Evolutionary conservation across 176 grass and related monocot species (phyloP).

Genomic region (Juncus inflexus): DNA sequence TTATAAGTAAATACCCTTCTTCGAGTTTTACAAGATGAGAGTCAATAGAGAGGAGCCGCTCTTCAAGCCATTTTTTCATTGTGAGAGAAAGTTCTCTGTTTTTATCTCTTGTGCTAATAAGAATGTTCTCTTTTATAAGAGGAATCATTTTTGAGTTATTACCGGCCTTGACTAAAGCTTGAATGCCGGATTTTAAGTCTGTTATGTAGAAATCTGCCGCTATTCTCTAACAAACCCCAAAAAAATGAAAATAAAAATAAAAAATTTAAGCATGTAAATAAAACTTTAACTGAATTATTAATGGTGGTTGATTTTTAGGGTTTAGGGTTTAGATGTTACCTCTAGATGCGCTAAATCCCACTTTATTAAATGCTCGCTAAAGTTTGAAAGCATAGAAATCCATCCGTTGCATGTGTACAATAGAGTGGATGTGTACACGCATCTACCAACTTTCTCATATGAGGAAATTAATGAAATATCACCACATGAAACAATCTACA

Average conservation of each 20-base stretch:
- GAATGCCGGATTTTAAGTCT: slow-evolving; percentile 71
- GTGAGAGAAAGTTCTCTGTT: slow-evolving; percentile 74
- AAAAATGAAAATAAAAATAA: slow-evolving; percentile 41
- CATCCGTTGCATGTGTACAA: slow-evolving; percentile 57
- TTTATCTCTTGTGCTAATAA: slow-evolving; percentile 59
- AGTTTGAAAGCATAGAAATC: slow-evolving; percentile 37
- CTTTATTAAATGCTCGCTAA: slow-evolving; percentile 28
- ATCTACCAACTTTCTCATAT: slow-evolving; percentile 93
- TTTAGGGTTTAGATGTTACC: slow-evolving; percentile 37
- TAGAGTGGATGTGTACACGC: slow-evolving; percentile 89
- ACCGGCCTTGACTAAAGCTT: slow-evolving; percentile 83
- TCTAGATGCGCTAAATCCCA: slow-evolving; percentile 81
- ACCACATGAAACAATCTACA: slow-evolving; percentile 78
- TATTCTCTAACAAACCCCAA: slow-evolving; percentile 66
- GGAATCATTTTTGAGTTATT: slow-evolving; percentile 62
- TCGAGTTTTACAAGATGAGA: slow-evolving; percentile 53
- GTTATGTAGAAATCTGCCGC: slow-evolving; percentile 97
- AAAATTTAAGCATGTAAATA: neutral
- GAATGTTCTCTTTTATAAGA: slow-evolving; percentile 60
- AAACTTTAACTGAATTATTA: neutral
- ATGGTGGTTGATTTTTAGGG: slow-evolving; percentile 2
- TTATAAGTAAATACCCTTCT: slow-evolving; percentile 59
- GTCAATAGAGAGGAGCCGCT: slow-evolving; percentile 68
- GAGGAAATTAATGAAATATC: slow-evolving; percentile 82
- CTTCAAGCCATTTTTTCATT: slow-evolving; percentile 80